A percentile compares a stretch with the other conserved stretches of the same genome.
phyloP scores from a whole-genome alignment of 306 rosid species.

The Begonia fuchsioides region DNA sequence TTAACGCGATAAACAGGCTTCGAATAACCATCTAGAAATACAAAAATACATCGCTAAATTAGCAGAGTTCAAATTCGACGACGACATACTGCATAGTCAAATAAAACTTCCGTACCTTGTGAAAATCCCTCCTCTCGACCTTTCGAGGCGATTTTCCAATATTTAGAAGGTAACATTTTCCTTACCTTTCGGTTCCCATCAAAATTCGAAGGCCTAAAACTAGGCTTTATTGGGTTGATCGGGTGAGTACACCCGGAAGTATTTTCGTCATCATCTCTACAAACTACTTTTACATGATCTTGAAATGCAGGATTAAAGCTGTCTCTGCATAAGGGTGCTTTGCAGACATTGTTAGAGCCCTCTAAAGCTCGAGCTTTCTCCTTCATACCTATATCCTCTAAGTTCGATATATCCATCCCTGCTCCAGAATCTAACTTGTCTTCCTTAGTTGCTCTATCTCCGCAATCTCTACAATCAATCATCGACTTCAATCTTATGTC shows the following conservation, averaged over 20 bases:
- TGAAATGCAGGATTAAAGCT: conserved; percentile 30
- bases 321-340: background rate
- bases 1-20: conserved; percentile 31
- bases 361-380: conserved; percentile 29
- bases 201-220: conserved; percentile 28
- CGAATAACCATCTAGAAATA: conserved; percentile 36
- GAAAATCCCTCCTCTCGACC: conserved; percentile 29
- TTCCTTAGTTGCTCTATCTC: conserved; percentile 21
- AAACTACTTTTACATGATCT: conserved; percentile 50
- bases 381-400: conserved; percentile 19
- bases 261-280: conserved; percentile 97
- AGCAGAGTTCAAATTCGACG: background rate
- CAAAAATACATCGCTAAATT: conserved; percentile 4
- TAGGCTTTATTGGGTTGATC: conserved; percentile 28
- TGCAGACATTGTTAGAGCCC: conserved; percentile 35
- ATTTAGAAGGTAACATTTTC: conserved; percentile 59
- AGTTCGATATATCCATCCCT: no score
- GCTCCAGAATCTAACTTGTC: conserved; percentile 23
- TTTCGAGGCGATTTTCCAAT: conserved; percentile 44
- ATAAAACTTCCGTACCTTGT: conserved; percentile 39
- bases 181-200: conserved; percentile 50
- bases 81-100: background rate
- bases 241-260: conserved; percentile 66
- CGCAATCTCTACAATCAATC: conserved; percentile 33
- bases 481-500: conserved; percentile 9